These are phyloP conservation scores for Teratosphaeriaceae sp. DNA, from an alignment of 2,329 filamentous ascomycete genomes.

Conservation along the genomic window DNA sequence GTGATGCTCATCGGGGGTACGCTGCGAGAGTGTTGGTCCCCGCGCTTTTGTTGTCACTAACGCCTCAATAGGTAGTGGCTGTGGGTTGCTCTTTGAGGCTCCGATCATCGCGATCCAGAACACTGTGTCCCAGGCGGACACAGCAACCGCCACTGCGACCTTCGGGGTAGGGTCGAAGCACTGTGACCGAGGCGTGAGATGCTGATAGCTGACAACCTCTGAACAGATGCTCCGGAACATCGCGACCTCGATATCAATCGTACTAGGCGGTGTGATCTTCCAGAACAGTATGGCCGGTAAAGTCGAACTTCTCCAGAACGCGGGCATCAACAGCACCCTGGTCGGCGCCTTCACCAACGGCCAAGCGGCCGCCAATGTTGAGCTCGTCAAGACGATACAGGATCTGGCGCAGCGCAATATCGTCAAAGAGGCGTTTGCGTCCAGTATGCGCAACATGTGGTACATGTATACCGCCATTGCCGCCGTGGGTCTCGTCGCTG, in stretches of 20 bases:
- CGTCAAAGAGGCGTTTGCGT: slow-evolving; percentile 42
- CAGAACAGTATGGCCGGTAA: slow-evolving; percentile 36
- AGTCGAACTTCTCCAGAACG: slow-evolving; percentile 6
- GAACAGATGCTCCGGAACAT: slow-evolving; percentile 44
- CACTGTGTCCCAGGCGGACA: slow-evolving; percentile 39
- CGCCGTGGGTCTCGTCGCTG: slow-evolving; percentile 35
- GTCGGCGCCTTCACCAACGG: slow-evolving; percentile 34
- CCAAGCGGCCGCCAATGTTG: slow-evolving; percentile 43
- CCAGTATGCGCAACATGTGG: slow-evolving; percentile 45
- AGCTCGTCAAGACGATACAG: slow-evolving; percentile 34
- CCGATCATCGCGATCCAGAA: slow-evolving; percentile 52
- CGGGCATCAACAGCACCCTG: slow-evolving; percentile 21
- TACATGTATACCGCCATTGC: slow-evolving; percentile 42
- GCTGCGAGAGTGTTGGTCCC: too few species aligned
- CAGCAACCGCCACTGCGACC: slow-evolving; percentile 47
- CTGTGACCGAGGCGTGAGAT: too few species aligned
- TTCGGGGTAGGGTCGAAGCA: too few species aligned
- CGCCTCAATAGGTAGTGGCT: too few species aligned
- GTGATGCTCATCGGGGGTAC: slow-evolving; percentile 47
- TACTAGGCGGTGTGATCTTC: slow-evolving; percentile 46
- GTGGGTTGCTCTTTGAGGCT: slow-evolving; percentile 47
- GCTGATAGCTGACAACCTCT: too few species aligned
- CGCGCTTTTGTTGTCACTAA: too few species aligned
- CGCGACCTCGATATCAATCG: slow-evolving; percentile 41
- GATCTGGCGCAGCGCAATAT: slow-evolving; percentile 33